Percentiles rank a stretch among this genome's conserved stretches.
Evolutionary conservation across 2,329 filamentous ascomycete species (phyloP).

Genomic region (Volutella citrinella): DNA sequence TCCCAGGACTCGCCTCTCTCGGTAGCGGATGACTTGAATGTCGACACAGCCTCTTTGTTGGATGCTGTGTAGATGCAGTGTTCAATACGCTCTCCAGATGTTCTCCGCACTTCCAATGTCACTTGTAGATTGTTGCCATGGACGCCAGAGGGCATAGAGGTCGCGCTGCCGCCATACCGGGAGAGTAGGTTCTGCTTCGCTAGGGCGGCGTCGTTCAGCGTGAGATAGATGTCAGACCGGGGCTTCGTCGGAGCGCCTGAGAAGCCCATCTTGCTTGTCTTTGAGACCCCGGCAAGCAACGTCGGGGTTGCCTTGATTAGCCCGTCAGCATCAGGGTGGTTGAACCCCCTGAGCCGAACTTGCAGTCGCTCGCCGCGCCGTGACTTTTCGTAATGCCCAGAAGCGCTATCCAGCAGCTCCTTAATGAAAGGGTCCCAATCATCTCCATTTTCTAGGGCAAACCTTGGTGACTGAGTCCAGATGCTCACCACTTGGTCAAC

Average conservation of each 20-base stretch:
- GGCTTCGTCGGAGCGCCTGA: constrained; percentile 85
- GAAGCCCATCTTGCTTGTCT: constrained; percentile 89
- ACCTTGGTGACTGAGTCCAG: constrained; percentile 63
- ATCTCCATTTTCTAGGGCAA: constrained; percentile 54
- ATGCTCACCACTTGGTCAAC: constrained; percentile 73
- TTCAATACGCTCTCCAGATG: constrained; percentile 77
- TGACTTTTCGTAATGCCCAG: constrained; percentile 72
- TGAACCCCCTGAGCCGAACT: constrained; percentile 75
- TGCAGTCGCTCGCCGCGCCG: constrained; percentile 72
- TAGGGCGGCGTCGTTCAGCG: constrained; percentile 74
- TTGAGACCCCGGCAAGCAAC: constrained; percentile 73
- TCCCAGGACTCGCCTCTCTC: constrained; percentile 83
- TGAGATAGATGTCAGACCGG: constrained; percentile 93
- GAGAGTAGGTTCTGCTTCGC: constrained; percentile 71
- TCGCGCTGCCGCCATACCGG: constrained; percentile 69
- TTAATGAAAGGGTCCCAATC: constrained; percentile 73
- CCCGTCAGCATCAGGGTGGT: constrained; percentile 70
- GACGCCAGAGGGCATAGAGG: constrained; percentile 60
- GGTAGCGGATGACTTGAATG: constrained; percentile 82
- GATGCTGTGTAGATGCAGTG: constrained; percentile 85
- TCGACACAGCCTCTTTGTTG: constrained; percentile 73
- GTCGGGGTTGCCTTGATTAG: constrained; percentile 88
- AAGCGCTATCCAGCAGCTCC: constrained; percentile 69
- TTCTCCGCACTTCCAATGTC: constrained; percentile 80
- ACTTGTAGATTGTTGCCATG: constrained; percentile 77